Base-by-base conservation (phyloP, 495 filamentous ascomycete genomes). In the Neurospora sp. region DNA sequence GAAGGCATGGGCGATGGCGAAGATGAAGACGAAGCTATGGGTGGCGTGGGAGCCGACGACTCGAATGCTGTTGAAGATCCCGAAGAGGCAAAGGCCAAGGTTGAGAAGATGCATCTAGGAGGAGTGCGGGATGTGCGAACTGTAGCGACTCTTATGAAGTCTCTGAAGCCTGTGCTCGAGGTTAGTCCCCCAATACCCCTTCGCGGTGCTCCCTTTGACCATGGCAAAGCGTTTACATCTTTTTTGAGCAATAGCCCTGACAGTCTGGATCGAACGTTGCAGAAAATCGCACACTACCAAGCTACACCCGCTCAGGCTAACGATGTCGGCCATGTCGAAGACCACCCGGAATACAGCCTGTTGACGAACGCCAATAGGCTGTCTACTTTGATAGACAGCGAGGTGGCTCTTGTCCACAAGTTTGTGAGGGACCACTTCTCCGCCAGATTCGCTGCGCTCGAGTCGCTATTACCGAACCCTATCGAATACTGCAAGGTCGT, bases 401-500 rank as follows among this genome's bases (percentile, higher is more conserved):
- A 98, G 80, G 92, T 98, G 68, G 92, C 91, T 10, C 90, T 94
- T 14, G 92, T 98, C 71, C 96, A 98, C 85, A 98, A 98, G 85
- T 93, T 91, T 78, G 91, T 98, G 72, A 88, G 94, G 76, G 96
- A 99, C 76, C 93, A 98, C 82, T 99, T 98, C 82, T 97, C 94
- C 18, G 87, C 91, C 46, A 89, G 96, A 74, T 98, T 98, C 76
- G 95, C 95, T 6, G 95, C 98, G 82, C 88, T 99, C n/a, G 96
- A 98, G 82, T 94, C 92, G 20, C 88, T 99, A 44, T 90, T 99
- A 76, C 92, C 90, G 74, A 97, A 92, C 77, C 93, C 96, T 7
- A 85, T 99, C 73, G 94, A 98, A 77, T 99, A 98, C 83, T 93
- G 96, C 16, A 97, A 97, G 82, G 93, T 93, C 2, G 96, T 98